Percentiles rank a stretch among this genome's conserved stretches.
Conservation (phyloP, 306 rosid species). For the Trifolium subterraneum region DNA sequence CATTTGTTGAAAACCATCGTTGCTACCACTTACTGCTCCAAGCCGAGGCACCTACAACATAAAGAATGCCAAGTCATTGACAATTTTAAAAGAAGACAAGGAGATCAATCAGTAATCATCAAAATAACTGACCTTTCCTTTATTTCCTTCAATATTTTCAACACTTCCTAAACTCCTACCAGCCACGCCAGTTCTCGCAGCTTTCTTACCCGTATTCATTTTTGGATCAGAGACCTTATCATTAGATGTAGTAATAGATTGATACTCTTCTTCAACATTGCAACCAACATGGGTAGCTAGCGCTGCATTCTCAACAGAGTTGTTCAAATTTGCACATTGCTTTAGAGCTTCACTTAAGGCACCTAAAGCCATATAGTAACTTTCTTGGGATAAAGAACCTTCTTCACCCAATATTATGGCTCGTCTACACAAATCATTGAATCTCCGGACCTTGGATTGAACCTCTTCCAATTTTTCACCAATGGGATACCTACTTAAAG, state of each 20-base stretch:
- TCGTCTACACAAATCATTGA: conserved; percentile 63
- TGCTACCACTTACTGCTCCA: conserved; percentile 49
- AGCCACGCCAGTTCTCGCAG: conserved; percentile 43
- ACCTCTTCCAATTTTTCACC: conserved; percentile 66
- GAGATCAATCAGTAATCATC: conserved; percentile 18
- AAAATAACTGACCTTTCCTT: conserved; percentile 54
- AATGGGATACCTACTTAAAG: conserved; percentile 61
- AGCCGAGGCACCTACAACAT: conserved; percentile 50
- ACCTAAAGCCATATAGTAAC: conserved; percentile 59
- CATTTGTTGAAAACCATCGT: conserved; percentile 56
- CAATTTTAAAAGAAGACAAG: conserved; percentile 15
- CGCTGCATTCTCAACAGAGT: conserved; percentile 49
- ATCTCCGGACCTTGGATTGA: conserved; percentile 64
- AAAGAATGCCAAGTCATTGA: conserved; percentile 26
- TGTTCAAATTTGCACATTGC: conserved; percentile 53
- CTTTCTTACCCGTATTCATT: conserved; percentile 42
- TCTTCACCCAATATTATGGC: conserved; percentile 75
- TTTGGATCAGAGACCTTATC: conserved; percentile 44
- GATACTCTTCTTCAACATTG: conserved; percentile 49
- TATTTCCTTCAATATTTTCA: conserved; percentile 44
- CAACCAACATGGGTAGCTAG: conserved; percentile 44
- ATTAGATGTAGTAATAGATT: conserved; percentile 37
- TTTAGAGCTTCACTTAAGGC: conserved; percentile 56
- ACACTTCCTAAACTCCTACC: conserved; percentile 44
- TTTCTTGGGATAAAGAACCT: conserved; percentile 64